Evolutionary conservation across 805 yeast species (phyloP).

Genomic region (Pichia ethanolica): DNA sequence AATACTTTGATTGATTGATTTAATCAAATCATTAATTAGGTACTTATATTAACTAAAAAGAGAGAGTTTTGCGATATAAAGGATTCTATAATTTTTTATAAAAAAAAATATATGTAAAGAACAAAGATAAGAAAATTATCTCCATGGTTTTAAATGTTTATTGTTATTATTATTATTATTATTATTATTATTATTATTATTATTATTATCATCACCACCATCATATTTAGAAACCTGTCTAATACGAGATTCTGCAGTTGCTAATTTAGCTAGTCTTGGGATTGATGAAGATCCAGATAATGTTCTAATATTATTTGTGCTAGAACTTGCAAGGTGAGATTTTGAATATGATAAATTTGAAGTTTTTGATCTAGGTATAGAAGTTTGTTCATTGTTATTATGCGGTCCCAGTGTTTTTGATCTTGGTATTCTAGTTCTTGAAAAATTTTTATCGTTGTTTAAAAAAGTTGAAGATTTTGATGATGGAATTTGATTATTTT

Average conservation of each 20-base stretch:
- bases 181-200: no score
- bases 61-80: no score
- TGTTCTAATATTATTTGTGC: not conserved
- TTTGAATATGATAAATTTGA: not conserved
- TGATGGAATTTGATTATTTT: not conserved
- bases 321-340: not conserved
- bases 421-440: constrained; percentile 1
- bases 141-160: constrained; percentile 3
- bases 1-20: no score
- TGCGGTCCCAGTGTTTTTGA: not conserved
- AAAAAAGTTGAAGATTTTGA: not conserved
- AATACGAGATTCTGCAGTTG: constrained; percentile 8
- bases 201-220: no score
- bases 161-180: not conserved
- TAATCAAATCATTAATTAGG: no score
- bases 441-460: not conserved
- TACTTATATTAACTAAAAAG: no score
- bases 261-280: constrained; percentile 11
- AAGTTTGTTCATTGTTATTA: not conserved
- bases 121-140: no score
- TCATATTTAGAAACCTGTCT: constrained; percentile 1
- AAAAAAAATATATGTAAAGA: no score
- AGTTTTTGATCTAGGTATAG: constrained; percentile 4
- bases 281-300: constrained; percentile 7
- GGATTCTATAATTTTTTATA: no score